A percentile compares a stretch with the other conserved stretches of the same genome.
Conservation (phyloP, 768 basidiomycete genomes). For the Psilocybe cubensis region DNA sequence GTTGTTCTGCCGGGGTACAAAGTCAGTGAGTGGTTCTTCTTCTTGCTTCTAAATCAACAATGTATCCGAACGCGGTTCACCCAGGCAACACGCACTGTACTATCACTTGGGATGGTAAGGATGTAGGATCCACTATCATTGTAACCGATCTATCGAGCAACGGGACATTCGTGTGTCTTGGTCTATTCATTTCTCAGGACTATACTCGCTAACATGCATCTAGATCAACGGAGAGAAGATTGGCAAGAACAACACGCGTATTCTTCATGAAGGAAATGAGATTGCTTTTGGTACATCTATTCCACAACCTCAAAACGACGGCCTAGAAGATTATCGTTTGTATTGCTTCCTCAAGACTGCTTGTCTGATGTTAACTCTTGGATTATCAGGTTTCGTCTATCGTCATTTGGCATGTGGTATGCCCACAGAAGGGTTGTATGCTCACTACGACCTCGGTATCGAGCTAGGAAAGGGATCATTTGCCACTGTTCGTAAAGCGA, state of each 20-base stretch:
- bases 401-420: constrained; percentile 60
- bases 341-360: constrained; percentile 13
- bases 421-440: constrained; percentile 58
- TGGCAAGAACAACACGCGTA: constrained; percentile 52
- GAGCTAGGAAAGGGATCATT: constrained; percentile 92
- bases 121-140: constrained; percentile 44
- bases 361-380: not conserved
- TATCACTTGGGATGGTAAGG: constrained; percentile 62
- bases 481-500: constrained; percentile 86
- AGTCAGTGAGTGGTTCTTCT: constrained; percentile 60
- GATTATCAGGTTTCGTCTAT: constrained; percentile 65
- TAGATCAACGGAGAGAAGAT: constrained; percentile 75
- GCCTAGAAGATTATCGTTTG: constrained; percentile 77
- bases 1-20: constrained; percentile 70
- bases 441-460: constrained; percentile 63
- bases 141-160: constrained; percentile 69
- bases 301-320: constrained; percentile 46
- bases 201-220: not conserved
- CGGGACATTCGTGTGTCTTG: constrained; percentile 65
- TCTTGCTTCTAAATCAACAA: not conserved
- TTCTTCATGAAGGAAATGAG: constrained; percentile 82
- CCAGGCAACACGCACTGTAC: constrained; percentile 61
- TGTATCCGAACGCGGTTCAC: constrained; percentile 1
- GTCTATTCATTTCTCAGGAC: not conserved
- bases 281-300: constrained; percentile 76